Percentiles rank a stretch among this genome's conserved stretches.
These are phyloP conservation scores for Penicillium angulare DNA, from an alignment of 495 filamentous ascomycete genomes.

Conservation along the genomic window DNA sequence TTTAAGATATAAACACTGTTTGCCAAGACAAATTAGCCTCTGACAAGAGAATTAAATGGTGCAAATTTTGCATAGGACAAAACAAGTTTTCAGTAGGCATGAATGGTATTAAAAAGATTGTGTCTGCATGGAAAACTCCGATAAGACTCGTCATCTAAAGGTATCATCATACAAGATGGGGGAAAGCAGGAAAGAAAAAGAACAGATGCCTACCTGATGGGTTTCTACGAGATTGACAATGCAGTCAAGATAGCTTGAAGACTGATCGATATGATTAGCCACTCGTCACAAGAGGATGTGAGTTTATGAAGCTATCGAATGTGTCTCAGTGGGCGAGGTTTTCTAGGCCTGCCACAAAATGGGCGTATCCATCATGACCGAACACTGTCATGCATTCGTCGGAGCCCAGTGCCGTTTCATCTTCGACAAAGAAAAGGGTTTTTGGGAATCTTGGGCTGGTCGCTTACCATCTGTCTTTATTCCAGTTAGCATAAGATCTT, in stretches of 20 bases:
- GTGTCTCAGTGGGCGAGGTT: slow-evolving; percentile 98
- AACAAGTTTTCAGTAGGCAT: slow-evolving; percentile 51
- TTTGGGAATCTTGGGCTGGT: slow-evolving; percentile 1
- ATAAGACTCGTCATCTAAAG: slow-evolving; percentile 64
- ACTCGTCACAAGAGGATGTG: slow-evolving; percentile 22
- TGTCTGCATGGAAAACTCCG: slow-evolving; percentile 61
- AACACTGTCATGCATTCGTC: slow-evolving; percentile 60
- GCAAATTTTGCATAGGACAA: slow-evolving; percentile 3
- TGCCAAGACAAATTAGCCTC: slow-evolving; percentile 24
- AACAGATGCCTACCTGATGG: slow-evolving; percentile 16
- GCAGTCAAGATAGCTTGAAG: neutral
- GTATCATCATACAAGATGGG: slow-evolving; percentile 47
- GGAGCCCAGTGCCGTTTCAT: slow-evolving; percentile 99
- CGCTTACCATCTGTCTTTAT: slow-evolving; percentile 36
- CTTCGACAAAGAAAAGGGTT: slow-evolving; percentile 50
- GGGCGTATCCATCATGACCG: slow-evolving; percentile 82
- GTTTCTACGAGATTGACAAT: slow-evolving; percentile 11
- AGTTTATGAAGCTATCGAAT: slow-evolving; percentile 18
- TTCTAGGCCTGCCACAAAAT: slow-evolving; percentile 99
- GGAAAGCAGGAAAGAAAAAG: slow-evolving; percentile 5
- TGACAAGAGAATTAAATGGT: slow-evolving; percentile 14
- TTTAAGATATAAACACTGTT: slow-evolving; percentile 5
- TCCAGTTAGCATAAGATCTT: slow-evolving; percentile 25
- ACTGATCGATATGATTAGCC: slow-evolving; percentile 33
- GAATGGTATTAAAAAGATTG: slow-evolving; percentile 56